These are phyloP conservation scores for Plantago rigida DNA, from an alignment of 305 asterid genomes.

Conservation along the genomic window DNA sequence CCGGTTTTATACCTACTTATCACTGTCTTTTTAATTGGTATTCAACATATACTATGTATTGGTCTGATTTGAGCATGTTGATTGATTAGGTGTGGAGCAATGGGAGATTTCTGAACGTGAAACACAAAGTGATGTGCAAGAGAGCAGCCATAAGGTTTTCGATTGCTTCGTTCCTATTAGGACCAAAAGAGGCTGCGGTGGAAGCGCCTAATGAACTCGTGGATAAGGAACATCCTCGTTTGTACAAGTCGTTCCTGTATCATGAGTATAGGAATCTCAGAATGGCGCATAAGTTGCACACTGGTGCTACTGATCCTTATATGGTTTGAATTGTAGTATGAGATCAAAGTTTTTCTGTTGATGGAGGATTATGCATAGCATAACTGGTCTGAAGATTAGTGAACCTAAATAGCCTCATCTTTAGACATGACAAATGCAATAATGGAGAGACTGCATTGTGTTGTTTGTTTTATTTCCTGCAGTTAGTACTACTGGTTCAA, in stretches of 20 bases:
- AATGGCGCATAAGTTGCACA: conserved; percentile 28
- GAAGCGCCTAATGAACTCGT: conserved; percentile 44
- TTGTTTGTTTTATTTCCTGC: too few species aligned
- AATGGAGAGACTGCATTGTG: too few species aligned
- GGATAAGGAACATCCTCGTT: conserved; percentile 43
- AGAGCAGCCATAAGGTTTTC: conserved; percentile 45
- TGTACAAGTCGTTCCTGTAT: conserved; percentile 35
- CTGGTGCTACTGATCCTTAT: conserved; percentile 36
- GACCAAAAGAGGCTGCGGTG: conserved; percentile 39
- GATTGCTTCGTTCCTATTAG: conserved; percentile 51
- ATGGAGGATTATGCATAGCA: too few species aligned
- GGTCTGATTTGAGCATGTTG: not conserved
- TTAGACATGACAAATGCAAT: too few species aligned
- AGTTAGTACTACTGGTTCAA: too few species aligned
- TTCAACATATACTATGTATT: too few species aligned
- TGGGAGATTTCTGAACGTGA: conserved; percentile 56
- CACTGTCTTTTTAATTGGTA: too few species aligned
- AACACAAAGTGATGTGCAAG: conserved; percentile 55
- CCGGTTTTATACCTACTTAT: too few species aligned
- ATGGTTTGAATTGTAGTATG: conserved; percentile 9
- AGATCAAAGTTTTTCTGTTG: too few species aligned
- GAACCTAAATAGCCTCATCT: too few species aligned
- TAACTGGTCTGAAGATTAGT: too few species aligned
- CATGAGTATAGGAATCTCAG: conserved; percentile 44
- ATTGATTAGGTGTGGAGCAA: conserved; percentile 54